Base-by-base conservation (phyloP, 768 basidiomycete species). In the Filobasidium wieringae region DNA sequence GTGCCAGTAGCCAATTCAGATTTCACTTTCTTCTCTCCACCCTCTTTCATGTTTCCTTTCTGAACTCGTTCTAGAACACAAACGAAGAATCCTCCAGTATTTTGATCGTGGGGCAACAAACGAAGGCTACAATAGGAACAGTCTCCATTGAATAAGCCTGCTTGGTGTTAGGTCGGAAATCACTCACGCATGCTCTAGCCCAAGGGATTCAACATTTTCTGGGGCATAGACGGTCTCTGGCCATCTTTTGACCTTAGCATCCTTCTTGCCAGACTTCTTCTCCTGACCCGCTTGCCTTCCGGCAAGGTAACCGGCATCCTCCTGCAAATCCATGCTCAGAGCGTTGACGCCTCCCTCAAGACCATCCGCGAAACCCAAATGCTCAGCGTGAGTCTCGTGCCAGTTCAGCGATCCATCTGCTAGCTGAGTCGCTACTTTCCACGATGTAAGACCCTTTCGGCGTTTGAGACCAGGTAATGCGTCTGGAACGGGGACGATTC, bases 81-180 rank as follows among this genome's bases (percentile, higher is more conserved):
- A n/a, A 99, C 83, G 69, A 95, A 99, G 76, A 99, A 99, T 0
- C 91, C 95, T 2, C 95, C 95, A 0, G 91, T 88, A 68, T 99
- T 87, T 73, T 97, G 95, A 8, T 95, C 76, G 70, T 97, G 92
- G 1, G 95, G 92, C 68, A 93, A 87, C 62, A 97, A 82, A 36
- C 95, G 81, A 72, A 96, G 75, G 65, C 91, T 95, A 33, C 22
- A 14, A 34, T 7, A 14, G 31, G 27, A 27, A 2, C 15, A 26
- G 33, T 8, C 47, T 67, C 53, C 56, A 56, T 49, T n/a, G n/a
- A n/a, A 47, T 49, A 22, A 27, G 29, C 14, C 4, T 17, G 24
- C 49, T 4, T 8, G 37, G 1, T 6, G 37, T 41, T 24, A 17
- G 34, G 31, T 17, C 29, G n/a, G n/a, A n/a, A 40, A 43, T 15